These are phyloP conservation scores for Articulospora tetracladia DNA, from an alignment of 495 filamentous ascomycete species.

Conservation along the genomic window DNA sequence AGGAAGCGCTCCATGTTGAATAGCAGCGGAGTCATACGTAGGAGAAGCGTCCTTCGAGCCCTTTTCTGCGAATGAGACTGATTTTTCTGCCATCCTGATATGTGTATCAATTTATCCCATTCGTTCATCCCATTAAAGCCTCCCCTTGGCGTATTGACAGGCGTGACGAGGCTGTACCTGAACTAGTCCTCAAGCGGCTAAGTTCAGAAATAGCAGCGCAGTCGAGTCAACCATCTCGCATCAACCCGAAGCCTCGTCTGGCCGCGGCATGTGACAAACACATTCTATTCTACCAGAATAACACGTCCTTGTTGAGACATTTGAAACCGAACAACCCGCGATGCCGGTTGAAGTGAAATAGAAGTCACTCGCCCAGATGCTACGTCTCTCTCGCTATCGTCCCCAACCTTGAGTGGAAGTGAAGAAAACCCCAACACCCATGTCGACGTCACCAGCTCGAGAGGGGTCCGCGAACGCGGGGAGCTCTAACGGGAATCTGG, in stretches of 20 bases:
- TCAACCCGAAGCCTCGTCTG: neutral
- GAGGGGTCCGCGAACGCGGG: constrained; percentile 24
- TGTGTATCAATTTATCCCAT: neutral
- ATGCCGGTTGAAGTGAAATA: neutral
- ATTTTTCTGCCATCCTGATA: constrained; percentile 18
- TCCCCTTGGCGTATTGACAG: no score
- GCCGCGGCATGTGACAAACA: neutral
- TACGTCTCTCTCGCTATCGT: neutral
- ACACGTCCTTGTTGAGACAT: neutral
- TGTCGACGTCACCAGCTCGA: constrained; percentile 24
- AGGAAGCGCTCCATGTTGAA: constrained; percentile 30
- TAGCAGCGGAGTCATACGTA: constrained; percentile 37
- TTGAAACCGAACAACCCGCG: neutral
- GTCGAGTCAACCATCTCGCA: neutral
- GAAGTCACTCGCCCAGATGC: neutral
- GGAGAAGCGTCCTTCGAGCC: constrained; percentile 5
- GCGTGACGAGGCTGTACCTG: neutral
- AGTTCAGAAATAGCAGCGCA: no score
- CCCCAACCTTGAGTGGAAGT: neutral
- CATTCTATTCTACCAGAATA: neutral
- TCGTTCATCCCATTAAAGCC: neutral
- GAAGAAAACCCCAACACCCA: neutral
- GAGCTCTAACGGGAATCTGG: constrained; percentile 20
- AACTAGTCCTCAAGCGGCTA: neutral
- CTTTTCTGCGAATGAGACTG: neutral